A percentile compares a stretch with the other conserved stretches of the same genome.
Conservation (phyloP, 495 filamentous ascomycete genomes). For the Hypoxylon fuscum region DNA sequence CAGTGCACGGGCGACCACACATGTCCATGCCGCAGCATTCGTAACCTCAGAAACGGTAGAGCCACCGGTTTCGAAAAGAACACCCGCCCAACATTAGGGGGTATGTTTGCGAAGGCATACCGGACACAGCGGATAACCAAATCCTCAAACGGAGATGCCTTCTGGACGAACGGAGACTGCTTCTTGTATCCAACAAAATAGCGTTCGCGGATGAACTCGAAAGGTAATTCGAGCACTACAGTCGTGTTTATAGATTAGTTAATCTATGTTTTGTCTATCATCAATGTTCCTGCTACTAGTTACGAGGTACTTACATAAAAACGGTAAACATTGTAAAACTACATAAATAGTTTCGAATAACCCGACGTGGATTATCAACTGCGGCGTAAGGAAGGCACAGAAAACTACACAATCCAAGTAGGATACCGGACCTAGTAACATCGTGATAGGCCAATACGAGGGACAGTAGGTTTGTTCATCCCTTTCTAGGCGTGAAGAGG, state of each 20-base stretch:
- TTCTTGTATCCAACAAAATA: conserved; percentile 56
- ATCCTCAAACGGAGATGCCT: conserved; percentile 75
- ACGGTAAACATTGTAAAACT: conserved; percentile 70
- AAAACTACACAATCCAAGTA: conserved; percentile 78
- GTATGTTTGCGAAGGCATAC: conserved; percentile 76
- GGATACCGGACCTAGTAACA: conserved; percentile 71
- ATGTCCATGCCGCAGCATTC: conserved; percentile 75
- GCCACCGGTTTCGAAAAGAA: conserved; percentile 79
- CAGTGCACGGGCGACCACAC: conserved; percentile 66
- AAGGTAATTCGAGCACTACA: conserved; percentile 66
- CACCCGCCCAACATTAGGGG: conserved; percentile 70
- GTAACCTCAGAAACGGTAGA: conserved; percentile 75
- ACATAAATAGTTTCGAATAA: conserved; percentile 63
- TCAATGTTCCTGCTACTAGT: neutral
- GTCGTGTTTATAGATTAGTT: conserved; percentile 21
- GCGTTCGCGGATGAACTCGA: conserved; percentile 64
- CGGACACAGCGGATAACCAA: conserved; percentile 76
- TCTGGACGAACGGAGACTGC: conserved; percentile 68
- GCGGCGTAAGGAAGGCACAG: conserved; percentile 68
- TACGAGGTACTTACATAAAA: conserved; percentile 66
- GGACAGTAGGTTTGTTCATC: neutral
- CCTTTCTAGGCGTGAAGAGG: neutral
- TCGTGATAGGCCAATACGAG: conserved; percentile 14
- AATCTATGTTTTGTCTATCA: too few relatives aligned
- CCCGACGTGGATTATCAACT: conserved; percentile 70